These are phyloP conservation scores for Fusarium lateritium DNA, from an alignment of 2,329 filamentous ascomycete species.

Conservation along the genomic window DNA sequence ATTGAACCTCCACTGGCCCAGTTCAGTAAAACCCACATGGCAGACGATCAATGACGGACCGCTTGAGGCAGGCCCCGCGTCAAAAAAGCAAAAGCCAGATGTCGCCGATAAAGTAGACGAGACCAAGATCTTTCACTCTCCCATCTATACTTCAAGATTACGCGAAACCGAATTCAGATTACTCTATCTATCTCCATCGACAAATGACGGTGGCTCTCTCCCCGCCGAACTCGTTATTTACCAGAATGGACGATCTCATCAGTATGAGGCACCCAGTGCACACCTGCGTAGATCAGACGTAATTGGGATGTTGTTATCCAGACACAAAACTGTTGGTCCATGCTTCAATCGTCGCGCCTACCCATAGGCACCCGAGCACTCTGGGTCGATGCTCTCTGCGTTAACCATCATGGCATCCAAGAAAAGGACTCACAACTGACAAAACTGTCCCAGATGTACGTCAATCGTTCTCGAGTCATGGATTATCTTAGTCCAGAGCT, in stretches of 20 bases:
- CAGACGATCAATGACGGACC: no score
- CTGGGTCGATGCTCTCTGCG: no score
- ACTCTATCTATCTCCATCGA: rapidly evolving
- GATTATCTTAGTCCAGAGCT: neutral
- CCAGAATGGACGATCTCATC: neutral
- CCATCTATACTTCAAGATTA: neutral
- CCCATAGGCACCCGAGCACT: no score
- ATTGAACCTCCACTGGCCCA: neutral
- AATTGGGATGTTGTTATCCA: constrained; percentile 9
- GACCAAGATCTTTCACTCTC: no score
- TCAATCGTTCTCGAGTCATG: neutral
- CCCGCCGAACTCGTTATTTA: neutral
- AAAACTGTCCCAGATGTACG: neutral
- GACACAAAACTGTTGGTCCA: constrained; percentile 11
- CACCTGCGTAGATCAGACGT: neutral
- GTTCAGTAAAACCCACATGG: neutral
- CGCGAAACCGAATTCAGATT: neutral
- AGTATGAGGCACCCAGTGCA: neutral
- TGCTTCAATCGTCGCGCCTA: neutral
- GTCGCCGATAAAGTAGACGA: no score
- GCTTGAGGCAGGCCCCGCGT: no score
- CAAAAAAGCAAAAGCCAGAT: no score
- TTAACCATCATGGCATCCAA: rapidly evolving
- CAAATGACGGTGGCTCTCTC: rapidly evolving
- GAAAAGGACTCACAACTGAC: neutral